Percentiles rank a stretch among this genome's conserved stretches.
Conservation (phyloP, 306 rosid genomes). For the Cucurbita moschata region DNA sequence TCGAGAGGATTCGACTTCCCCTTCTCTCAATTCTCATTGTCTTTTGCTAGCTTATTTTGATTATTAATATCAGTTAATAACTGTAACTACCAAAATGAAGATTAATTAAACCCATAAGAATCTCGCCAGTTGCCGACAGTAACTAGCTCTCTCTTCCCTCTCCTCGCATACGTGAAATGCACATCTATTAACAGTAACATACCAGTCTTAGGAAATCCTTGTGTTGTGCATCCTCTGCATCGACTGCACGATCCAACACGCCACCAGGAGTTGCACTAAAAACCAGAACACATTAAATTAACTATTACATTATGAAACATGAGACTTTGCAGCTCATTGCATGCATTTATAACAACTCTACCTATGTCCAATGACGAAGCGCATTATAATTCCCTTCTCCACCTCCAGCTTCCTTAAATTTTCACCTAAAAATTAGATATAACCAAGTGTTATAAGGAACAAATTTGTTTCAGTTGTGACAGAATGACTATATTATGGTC, state of each 20-base stretch:
- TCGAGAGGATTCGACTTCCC: not conserved
- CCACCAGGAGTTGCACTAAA: conserved; percentile 40
- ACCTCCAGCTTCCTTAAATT: conserved; percentile 28
- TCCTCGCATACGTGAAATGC: not conserved
- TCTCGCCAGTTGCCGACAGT: not conserved
- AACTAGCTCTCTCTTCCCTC: not conserved
- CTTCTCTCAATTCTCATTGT: not conserved
- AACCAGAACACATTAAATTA: conserved; percentile 2
- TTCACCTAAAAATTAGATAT: conserved; percentile 17
- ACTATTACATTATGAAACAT: not conserved
- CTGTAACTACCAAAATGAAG: not conserved
- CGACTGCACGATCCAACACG: conserved; percentile 42
- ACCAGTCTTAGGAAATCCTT: conserved; percentile 45
- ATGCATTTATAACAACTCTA: not conserved
- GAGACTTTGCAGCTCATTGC: not conserved
- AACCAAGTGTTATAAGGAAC: not conserved
- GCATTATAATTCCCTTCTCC: conserved; percentile 46
- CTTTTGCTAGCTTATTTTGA: not conserved
- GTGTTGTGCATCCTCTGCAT: conserved; percentile 35
- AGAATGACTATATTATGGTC: not conserved
- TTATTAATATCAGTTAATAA: not conserved
- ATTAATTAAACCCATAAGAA: not conserved
- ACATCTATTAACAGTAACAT: conserved; percentile 3
- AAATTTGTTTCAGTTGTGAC: not conserved
- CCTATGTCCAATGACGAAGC: conserved; percentile 54